Base-by-base conservation (phyloP, 768 basidiomycete genomes). In the Leucosporidium creatinivorum region DNA sequence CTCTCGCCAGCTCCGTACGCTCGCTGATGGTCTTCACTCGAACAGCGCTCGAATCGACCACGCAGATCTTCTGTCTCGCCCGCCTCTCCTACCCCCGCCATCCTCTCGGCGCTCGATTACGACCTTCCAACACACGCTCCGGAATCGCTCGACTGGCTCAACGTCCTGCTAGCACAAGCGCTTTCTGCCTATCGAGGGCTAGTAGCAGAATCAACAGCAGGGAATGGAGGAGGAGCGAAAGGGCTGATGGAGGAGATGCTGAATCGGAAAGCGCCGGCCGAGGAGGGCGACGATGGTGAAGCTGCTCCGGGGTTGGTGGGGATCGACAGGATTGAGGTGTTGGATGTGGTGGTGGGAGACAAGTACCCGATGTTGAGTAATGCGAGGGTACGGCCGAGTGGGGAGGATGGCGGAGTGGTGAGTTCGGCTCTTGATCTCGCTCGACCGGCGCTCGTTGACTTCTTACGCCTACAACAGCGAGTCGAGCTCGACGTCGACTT, bases 81-180 rank as follows among this genome's bases (percentile, higher is more conserved):
- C 72, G 77, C 1, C 77, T 75, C 25, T 72, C 76, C 26, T 75
- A 75, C 4, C 69, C 73, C 75, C 0, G 73, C 77, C 28, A 69
- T 81, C 19, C 74, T 81, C 26, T 61, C 63, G 13, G 78, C 80
- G 48, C 73, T 78, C n/a, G 66, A 61, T 4, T 80, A 81, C 65
- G 80, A 80, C 56, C 77, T 80, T 70, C 74, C 78, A 7, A 77
- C 78, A 62, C 74, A 79, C 76, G 68, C 74, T 69, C 78, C 82
- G 50, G 94, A 97, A 77, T 88, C 90, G 1, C 84, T 87, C 30
- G 89, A 90, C 75, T 98, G 96, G 96, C 83, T 98, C 69, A 98
- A 96, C 77, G 80, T 84, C 26, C 81, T 99, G 39, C 78, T 92
- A 65, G 86, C 85, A 58, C 90, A 96, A 82, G 93, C 72, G 17